Evolutionary conservation across 495 filamentous ascomycete genomes (phyloP).

Genomic region (Xylaria longipes): DNA sequence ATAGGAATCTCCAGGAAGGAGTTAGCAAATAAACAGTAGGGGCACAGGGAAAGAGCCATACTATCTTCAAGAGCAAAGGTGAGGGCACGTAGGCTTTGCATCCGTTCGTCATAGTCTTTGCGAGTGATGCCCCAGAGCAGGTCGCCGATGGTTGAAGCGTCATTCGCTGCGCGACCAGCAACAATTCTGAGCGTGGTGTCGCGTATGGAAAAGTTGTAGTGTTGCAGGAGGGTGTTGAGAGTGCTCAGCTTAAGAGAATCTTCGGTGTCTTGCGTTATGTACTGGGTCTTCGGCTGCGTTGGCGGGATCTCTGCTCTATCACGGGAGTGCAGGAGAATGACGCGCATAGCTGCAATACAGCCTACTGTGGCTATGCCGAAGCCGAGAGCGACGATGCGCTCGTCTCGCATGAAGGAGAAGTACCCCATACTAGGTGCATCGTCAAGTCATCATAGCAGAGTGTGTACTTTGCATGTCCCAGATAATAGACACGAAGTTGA

Average conservation of each 20-base stretch:
- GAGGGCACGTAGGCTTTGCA: constrained; percentile 55
- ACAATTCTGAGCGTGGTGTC: constrained; percentile 60
- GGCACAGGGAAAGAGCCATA: constrained; percentile 23
- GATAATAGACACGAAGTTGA: not conserved
- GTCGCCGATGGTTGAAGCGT: constrained; percentile 46
- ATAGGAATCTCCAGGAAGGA: constrained; percentile 27
- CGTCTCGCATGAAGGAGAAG: constrained; percentile 45
- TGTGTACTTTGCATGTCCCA: not conserved
- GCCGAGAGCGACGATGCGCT: constrained; percentile 49
- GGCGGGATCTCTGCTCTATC: constrained; percentile 56
- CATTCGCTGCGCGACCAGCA: constrained; percentile 58
- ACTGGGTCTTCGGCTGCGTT: constrained; percentile 59
- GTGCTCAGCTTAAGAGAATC: constrained; percentile 57
- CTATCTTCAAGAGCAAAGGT: constrained; percentile 49
- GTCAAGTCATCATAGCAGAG: constrained; percentile 27
- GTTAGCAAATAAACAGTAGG: constrained; percentile 21
- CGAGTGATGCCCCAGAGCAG: constrained; percentile 59
- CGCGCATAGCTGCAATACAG: constrained; percentile 46
- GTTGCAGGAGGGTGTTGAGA: constrained; percentile 56
- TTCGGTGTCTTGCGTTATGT: constrained; percentile 66
- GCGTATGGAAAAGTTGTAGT: constrained; percentile 60
- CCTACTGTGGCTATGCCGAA: constrained; percentile 48
- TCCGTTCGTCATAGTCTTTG: constrained; percentile 56
- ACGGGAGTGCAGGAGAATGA: constrained; percentile 51
- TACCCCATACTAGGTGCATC: constrained; percentile 41